Evolutionary conservation across 23 red algal species (phyloP), one percentile per base, ranked within the genome.

Genomic region (Gracilariopsis chorda): DNA sequence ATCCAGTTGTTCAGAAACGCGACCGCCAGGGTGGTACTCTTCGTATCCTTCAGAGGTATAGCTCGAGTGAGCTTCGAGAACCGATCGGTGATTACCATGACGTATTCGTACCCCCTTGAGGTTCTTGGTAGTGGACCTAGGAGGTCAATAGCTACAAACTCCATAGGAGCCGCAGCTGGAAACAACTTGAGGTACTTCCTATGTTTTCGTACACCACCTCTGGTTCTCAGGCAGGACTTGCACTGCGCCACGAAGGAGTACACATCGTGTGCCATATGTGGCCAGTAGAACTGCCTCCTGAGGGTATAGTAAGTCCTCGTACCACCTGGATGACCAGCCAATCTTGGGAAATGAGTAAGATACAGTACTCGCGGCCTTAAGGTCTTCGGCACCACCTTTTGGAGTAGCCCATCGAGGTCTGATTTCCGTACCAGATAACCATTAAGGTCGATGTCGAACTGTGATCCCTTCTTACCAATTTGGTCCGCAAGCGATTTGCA

Each of bases 251-350:
- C 55, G 42, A 52, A 51, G 51, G 34, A 29, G 19, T 78, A 63
- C 34, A 77, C 33, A 65, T 78, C 86, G 21, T 41, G 11, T 5
- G 51, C 44, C 86, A 90, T 78, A 62, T 58, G 46, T 7, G 86
- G 86, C 86, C 86, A 61, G 44, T 79, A 90, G 63, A 78, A 90
- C 23, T 53, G 20, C 25, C 46, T 56, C 46, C 84, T 52, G 19
- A 90, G 27, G 23, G 86, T 80, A 7, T 90, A 58, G 44, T 90
- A 78, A n/a, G 42, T 59, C 32, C 63, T 62, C n/a, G 21, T 30
- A 49, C 64, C 82, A 43, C 82, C 62, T 53, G 62, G 60, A 47
- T 81, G 77, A 39, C 77, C 77, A 21, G 48, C 1, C 16, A 57
- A 23, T 23, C 48, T 19, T 4, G 77, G 46, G 24, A 23, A 81